Conservation (phyloP, 2,329 filamentous ascomycete species). For the Chrysoporthe cubensis region DNA sequence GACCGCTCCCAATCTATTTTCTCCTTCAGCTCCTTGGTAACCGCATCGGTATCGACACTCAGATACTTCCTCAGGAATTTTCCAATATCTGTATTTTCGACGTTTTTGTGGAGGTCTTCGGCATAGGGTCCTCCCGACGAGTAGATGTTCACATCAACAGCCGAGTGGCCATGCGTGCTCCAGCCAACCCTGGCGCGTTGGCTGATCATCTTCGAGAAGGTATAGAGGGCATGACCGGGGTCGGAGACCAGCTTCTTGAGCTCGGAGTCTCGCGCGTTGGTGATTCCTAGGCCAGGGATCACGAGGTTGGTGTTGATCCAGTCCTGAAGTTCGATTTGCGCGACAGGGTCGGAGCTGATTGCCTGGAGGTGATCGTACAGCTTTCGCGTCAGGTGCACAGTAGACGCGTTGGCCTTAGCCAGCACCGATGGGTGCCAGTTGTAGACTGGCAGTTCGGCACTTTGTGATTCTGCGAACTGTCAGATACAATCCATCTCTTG, state of each 20-base stretch:
- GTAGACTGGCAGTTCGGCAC: slow-evolving; percentile 56
- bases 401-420: slow-evolving; percentile 74
- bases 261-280: slow-evolving; percentile 73
- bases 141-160: slow-evolving; percentile 96
- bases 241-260: slow-evolving; percentile 66
- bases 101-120: slow-evolving; percentile 74
- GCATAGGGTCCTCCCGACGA: slow-evolving; percentile 70
- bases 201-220: slow-evolving; percentile 85
- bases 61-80: slow-evolving; percentile 80
- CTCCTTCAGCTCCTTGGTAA: slow-evolving; percentile 75
- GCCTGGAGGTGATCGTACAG: slow-evolving; percentile 63
- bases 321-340: slow-evolving; percentile 49
- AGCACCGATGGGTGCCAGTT: slow-evolving; percentile 84
- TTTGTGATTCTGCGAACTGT: slow-evolving; percentile 24
- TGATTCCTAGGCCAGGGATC: slow-evolving; percentile 73
- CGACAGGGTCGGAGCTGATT: slow-evolving; percentile 35
- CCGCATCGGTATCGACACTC: slow-evolving; percentile 73
- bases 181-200: slow-evolving; percentile 88
- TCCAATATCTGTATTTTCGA: slow-evolving; percentile 94
- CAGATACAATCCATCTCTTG: not conserved
- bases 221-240: slow-evolving; percentile 56
- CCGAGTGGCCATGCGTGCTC: slow-evolving; percentile 91
- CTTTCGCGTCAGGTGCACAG: slow-evolving; percentile 69
- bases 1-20: slow-evolving; percentile 45
- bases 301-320: slow-evolving; percentile 75